phyloP scores from a whole-genome alignment of 352 stramenopile genomes.

The Phytophthora cactorum region DNA sequence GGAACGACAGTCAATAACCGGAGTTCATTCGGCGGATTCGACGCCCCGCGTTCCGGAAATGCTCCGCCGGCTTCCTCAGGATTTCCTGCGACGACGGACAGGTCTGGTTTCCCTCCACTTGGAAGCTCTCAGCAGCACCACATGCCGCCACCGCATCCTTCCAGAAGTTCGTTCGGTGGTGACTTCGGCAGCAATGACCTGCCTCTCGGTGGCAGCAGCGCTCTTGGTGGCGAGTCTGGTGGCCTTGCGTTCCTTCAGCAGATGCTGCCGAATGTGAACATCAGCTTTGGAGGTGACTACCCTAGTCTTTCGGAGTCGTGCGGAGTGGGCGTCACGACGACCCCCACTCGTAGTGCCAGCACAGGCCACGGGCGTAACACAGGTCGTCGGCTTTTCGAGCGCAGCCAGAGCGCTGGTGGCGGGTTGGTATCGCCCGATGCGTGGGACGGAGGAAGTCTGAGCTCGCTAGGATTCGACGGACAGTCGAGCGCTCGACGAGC shows the following conservation, averaged over 20 bases:
- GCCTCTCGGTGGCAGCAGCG: slow-evolving; percentile 18
- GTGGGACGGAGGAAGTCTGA: slow-evolving; percentile 41
- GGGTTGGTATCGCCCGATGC: slow-evolving; percentile 28
- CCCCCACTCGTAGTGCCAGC: slow-evolving; percentile 22
- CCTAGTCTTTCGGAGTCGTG: slow-evolving; percentile 23
- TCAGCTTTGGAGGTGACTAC: slow-evolving; percentile 85
- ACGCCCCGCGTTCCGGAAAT: slow-evolving; percentile 19
- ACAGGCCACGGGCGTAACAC: slow-evolving; percentile 14
- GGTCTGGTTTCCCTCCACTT: slow-evolving; percentile 50
- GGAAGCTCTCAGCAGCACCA: slow-evolving; percentile 41
- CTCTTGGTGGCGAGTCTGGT: slow-evolving; percentile 19
- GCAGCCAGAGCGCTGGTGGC: slow-evolving; percentile 35
- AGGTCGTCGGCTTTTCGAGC: slow-evolving; percentile 47
- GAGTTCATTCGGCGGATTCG: slow-evolving; percentile 37
- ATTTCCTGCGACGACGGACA: slow-evolving; percentile 40
- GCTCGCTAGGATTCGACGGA: slow-evolving; percentile 36
- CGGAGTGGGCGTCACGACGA: slow-evolving; percentile 10
- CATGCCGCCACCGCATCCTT: slow-evolving; percentile 32
- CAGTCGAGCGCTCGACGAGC: slow-evolving; percentile 23
- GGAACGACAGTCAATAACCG: slow-evolving; percentile 37
- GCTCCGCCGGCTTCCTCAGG: slow-evolving; percentile 24
- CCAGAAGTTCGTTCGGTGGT: slow-evolving; percentile 37
- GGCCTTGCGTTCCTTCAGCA: slow-evolving; percentile 85
- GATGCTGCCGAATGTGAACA: slow-evolving; percentile 91
- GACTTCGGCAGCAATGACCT: slow-evolving; percentile 37